phyloP scores from a whole-genome alignment of 176 grass and related monocot species.

The Melocanna baccifera region DNA sequence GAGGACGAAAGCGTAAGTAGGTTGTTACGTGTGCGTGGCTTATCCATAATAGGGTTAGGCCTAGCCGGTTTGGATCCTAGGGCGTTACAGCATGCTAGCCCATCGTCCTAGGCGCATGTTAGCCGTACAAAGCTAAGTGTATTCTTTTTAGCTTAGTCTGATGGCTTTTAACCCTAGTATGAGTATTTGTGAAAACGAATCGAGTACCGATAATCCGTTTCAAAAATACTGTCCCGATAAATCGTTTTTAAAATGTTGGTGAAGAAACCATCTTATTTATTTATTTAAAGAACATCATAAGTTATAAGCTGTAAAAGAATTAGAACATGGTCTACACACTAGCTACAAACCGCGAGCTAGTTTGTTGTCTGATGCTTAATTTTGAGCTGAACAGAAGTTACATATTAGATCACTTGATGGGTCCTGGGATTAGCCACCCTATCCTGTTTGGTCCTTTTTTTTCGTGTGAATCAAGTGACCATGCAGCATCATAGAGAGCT shows the following conservation, averaged over 20 bases:
- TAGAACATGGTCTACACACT: neutral
- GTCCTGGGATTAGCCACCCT: conserved; percentile 10
- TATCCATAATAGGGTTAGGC: too few species aligned
- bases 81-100: neutral
- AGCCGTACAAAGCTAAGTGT: neutral
- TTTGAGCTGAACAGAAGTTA: conserved; percentile 26
- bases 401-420: conserved; percentile 16
- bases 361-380: conserved; percentile 9
- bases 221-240: too few species aligned
- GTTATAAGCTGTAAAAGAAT: too few species aligned
- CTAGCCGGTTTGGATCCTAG: too few species aligned
- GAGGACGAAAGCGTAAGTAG: too few species aligned
- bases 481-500: neutral
- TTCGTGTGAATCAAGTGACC: conserved; percentile 3
- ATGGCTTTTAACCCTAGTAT: accelerated
- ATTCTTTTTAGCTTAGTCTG: too few species aligned
- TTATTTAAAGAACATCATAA: too few species aligned
- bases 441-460: neutral
- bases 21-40: too few species aligned
- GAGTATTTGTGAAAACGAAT: accelerated
- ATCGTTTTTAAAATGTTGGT: too few species aligned
- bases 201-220: too few species aligned
- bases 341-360: neutral
- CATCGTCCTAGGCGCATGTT: neutral
- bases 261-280: too few species aligned